Percentiles rank a stretch among this genome's conserved stretches.
Evolutionary conservation across 768 basidiomycete genomes (phyloP).

Genomic region (Pulveroboletus ravenelii): DNA sequence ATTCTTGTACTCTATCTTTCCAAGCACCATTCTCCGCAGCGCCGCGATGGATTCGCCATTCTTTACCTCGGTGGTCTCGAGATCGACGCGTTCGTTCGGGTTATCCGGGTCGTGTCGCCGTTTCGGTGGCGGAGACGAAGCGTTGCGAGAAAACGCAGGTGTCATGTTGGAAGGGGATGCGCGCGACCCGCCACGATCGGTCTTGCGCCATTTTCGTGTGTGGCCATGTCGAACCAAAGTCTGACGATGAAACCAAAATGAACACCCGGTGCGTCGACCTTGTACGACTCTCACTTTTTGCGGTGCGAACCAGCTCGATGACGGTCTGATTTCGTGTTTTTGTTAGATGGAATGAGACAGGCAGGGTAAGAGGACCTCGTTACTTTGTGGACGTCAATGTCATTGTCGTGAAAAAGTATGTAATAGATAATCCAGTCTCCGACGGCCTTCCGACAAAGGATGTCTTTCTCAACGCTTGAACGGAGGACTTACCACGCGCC

Average conservation of each 20-base stretch:
- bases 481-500: neutral
- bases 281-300: conserved; percentile 39
- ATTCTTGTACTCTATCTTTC: conserved; percentile 37
- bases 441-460: conserved; percentile 4
- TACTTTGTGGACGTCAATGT: conserved; percentile 9
- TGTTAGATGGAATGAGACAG: conserved; percentile 3
- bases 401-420: conserved; percentile 1
- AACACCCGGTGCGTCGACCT: neutral
- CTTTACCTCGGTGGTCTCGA: conserved; percentile 29
- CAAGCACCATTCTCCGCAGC: conserved; percentile 52
- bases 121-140: conserved; percentile 2
- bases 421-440: conserved; percentile 15
- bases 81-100: conserved; percentile 12
- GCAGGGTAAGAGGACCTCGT: conserved; percentile 2
- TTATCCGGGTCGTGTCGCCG: neutral
- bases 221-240: conserved; percentile 6
- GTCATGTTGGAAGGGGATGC: neutral
- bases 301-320: conserved; percentile 55
- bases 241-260: neutral
- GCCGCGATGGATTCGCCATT: conserved; percentile 45
- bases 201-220: conserved; percentile 18
- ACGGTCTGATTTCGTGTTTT: conserved; percentile 27
- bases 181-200: conserved; percentile 5
- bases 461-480: neutral
- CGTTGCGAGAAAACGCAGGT: conserved; percentile 1